Conservation (phyloP, 345 rosid genomes). For the Euphorbia pulcherrima region DNA sequence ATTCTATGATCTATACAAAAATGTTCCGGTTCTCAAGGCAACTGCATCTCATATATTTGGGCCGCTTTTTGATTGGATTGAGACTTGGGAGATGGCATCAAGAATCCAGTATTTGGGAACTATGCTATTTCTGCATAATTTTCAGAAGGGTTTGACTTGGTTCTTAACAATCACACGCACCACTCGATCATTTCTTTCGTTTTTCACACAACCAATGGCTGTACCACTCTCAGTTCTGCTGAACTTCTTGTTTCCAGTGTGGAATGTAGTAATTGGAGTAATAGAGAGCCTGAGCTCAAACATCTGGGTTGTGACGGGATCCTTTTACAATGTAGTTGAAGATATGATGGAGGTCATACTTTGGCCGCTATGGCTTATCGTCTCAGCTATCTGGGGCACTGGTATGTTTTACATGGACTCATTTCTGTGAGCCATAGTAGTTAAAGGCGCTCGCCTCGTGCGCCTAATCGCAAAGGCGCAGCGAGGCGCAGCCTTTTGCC, state of each 20-base stretch:
- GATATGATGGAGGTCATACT: conserved; percentile 50
- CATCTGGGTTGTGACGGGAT: conserved; percentile 44
- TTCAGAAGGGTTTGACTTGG: conserved; percentile 80
- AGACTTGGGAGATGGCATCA: conserved; percentile 95
- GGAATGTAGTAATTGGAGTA: conserved; percentile 50
- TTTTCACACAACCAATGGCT: conserved; percentile 53
- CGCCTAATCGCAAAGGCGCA: too few species aligned
- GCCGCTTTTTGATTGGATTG: conserved; percentile 91
- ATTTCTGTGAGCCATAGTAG: not conserved
- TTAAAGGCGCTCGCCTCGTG: too few species aligned
- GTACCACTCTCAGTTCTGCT: conserved; percentile 47
- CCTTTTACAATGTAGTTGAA: conserved; percentile 41
- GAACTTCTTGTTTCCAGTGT: conserved; percentile 54
- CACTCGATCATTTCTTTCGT: conserved; percentile 53
- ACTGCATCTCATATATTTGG: conserved; percentile 82
- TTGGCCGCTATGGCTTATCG: conserved; percentile 53
- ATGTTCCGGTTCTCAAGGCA: conserved; percentile 93
- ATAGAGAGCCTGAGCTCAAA: conserved; percentile 47
- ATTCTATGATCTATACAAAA: conserved; percentile 91
- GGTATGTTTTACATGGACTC: conserved; percentile 39
- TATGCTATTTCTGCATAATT: conserved; percentile 88
- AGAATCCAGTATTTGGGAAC: conserved; percentile 96
- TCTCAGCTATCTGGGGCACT: conserved; percentile 49
- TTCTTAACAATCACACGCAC: conserved; percentile 48
- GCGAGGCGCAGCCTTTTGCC: too few species aligned